Percentiles rank a stretch among this genome's conserved stretches.
These are phyloP conservation scores for Stromatinia cepivora DNA, from an alignment of 2,329 filamentous ascomycete genomes.

Conservation along the genomic window DNA sequence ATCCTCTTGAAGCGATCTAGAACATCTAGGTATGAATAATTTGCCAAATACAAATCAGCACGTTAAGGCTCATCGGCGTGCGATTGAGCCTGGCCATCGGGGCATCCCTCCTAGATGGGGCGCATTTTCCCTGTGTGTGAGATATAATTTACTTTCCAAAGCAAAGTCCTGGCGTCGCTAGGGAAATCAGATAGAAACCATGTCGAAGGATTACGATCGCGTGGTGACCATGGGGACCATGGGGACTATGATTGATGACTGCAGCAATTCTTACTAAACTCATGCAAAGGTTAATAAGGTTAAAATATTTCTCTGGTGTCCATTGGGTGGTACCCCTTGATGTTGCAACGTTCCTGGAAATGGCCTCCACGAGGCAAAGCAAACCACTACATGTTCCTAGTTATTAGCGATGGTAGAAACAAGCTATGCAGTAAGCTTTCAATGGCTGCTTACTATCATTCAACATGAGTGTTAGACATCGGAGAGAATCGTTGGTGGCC, in stretches of 20 bases:
- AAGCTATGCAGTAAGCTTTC: neutral
- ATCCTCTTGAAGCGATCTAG: no score
- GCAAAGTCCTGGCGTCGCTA: neutral
- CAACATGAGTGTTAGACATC: neutral
- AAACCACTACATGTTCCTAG: neutral
- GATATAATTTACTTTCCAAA: neutral
- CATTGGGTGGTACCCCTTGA: neutral
- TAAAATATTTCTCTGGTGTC: neutral
- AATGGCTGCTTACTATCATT: neutral
- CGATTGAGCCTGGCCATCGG: no score
- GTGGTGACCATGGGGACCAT: slow-evolving; percentile 9
- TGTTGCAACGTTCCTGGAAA: slow-evolving; percentile 14
- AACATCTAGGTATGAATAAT: neutral
- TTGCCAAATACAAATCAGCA: neutral
- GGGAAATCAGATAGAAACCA: neutral
- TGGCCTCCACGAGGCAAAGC: slow-evolving; percentile 9
- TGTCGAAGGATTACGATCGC: slow-evolving; percentile 2
- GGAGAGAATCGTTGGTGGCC: neutral
- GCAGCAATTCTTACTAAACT: slow-evolving; percentile 7
- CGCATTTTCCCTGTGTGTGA: neutral
- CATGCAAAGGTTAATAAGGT: neutral
- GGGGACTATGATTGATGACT: slow-evolving; percentile 3
- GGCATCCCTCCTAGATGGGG: neutral
- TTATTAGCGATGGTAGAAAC: neutral
- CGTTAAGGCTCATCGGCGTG: neutral